phyloP scores from a whole-genome alignment of 2,329 filamentous ascomycete species.

The Aspergillus sp. region DNA sequence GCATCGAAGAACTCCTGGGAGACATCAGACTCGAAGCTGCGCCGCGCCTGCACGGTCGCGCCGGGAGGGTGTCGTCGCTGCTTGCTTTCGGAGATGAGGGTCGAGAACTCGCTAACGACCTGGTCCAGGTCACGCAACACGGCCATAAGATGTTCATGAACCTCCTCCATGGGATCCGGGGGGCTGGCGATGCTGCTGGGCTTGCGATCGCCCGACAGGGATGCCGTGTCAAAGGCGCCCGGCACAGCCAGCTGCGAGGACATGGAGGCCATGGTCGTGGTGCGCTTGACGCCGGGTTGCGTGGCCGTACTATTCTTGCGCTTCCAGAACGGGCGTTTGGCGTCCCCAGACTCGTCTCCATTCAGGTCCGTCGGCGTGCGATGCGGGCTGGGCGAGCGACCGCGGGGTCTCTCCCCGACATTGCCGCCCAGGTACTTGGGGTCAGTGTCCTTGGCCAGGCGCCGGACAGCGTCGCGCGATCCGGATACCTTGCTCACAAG shows the following conservation, averaged over 20 bases:
- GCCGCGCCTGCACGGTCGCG: constrained; percentile 57
- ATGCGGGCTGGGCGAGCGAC: constrained; percentile 38
- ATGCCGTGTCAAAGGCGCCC: constrained; percentile 26
- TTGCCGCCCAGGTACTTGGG: constrained; percentile 55
- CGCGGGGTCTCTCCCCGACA: constrained; percentile 28
- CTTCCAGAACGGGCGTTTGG: constrained; percentile 86
- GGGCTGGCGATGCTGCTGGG: constrained; percentile 35
- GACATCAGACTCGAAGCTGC: constrained; percentile 79
- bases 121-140: constrained; percentile 82
- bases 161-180: constrained; percentile 60
- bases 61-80: constrained; percentile 64
- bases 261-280: constrained; percentile 49
- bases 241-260: constrained; percentile 56
- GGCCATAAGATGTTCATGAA: constrained; percentile 80
- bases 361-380: constrained; percentile 31
- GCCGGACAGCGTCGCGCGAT: constrained; percentile 82
- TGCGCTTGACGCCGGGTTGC: constrained; percentile 36
- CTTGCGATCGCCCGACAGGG: constrained; percentile 35
- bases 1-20: constrained; percentile 95
- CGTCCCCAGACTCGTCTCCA: constrained; percentile 38
- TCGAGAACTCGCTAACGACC: constrained; percentile 79
- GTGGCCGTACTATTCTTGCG: constrained; percentile 68
- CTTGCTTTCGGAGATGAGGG: constrained; percentile 76
- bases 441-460: constrained; percentile 82
- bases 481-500: constrained; percentile 84